These are phyloP conservation scores for Abrus precatorius DNA, from an alignment of 306 rosid species.

Conservation along the genomic window DNA sequence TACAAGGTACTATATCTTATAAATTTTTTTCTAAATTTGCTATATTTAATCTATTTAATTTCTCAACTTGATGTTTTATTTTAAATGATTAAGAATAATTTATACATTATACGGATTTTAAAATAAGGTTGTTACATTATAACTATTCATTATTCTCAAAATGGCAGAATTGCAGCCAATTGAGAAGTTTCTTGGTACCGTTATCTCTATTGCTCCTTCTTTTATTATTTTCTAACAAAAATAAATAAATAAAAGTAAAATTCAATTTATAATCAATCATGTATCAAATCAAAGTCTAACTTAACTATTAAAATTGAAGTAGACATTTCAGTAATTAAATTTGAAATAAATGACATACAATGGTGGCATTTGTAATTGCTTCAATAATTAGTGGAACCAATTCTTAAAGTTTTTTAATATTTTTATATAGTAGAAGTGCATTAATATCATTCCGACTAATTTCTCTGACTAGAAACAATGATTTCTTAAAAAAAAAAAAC, in stretches of 20 bases:
- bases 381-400: neutral
- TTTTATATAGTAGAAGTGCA: neutral
- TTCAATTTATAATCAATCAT: neutral
- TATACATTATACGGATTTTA: no score
- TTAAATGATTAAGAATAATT: no score
- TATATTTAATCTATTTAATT: no score
- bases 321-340: neutral
- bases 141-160: neutral
- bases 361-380: neutral
- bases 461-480: constrained; percentile 4
- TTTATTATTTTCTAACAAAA: neutral
- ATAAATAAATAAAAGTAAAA: neutral
- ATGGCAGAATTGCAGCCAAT: neutral
- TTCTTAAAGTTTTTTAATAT: neutral
- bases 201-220: neutral
- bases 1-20: no score
- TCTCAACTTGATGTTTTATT: no score
- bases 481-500: neutral
- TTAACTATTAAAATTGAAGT: no score
- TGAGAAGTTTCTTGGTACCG: neutral
- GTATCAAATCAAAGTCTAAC: no score
- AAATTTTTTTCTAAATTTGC: no score
- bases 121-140: no score
- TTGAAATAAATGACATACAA: neutral
- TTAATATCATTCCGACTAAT: neutral